phyloP scores from a whole-genome alignment of 1,284 basidiomycete genomes.

The Apiotrichum domesticum region DNA sequence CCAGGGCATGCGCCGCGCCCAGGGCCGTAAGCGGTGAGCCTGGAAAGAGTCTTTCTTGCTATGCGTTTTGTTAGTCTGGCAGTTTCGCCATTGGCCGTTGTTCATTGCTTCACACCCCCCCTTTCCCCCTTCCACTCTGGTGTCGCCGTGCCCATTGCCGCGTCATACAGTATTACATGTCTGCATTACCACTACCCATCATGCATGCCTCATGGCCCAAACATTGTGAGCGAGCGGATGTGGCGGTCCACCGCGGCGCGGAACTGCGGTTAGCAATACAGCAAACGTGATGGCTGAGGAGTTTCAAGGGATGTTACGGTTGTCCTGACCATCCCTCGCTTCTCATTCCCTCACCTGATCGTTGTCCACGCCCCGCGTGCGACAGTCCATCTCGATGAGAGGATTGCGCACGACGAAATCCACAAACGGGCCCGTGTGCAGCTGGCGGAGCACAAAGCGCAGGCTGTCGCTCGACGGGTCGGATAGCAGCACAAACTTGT shows the following conservation, averaged over 20 bases:
- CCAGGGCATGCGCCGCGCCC: background rate
- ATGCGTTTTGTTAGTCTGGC: no score
- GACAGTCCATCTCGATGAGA: slow-evolving; percentile 71
- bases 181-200: background rate
- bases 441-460: slow-evolving; percentile 74
- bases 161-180: background rate
- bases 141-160: background rate
- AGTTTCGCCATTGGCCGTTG: no score
- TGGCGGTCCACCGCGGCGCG: slow-evolving; percentile 72
- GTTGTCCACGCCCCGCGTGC: slow-evolving; percentile 77
- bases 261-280: slow-evolving; percentile 53
- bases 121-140: no score
- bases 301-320: no score
- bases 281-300: background rate
- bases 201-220: slow-evolving; percentile 16
- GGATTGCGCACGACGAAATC: slow-evolving; percentile 92
- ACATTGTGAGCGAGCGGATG: slow-evolving; percentile 50
- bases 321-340: background rate
- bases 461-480: slow-evolving; percentile 77
- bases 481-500: slow-evolving; percentile 91
- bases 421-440: slow-evolving; percentile 89
- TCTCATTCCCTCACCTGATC: slow-evolving; percentile 50
- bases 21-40: background rate
- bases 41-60: no score
- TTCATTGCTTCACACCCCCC: no score